Evolutionary conservation across 2,329 filamentous ascomycete species (phyloP), one percentile per base, ranked within the genome.

Genomic region (Colletotrichum ledebouriae): DNA sequence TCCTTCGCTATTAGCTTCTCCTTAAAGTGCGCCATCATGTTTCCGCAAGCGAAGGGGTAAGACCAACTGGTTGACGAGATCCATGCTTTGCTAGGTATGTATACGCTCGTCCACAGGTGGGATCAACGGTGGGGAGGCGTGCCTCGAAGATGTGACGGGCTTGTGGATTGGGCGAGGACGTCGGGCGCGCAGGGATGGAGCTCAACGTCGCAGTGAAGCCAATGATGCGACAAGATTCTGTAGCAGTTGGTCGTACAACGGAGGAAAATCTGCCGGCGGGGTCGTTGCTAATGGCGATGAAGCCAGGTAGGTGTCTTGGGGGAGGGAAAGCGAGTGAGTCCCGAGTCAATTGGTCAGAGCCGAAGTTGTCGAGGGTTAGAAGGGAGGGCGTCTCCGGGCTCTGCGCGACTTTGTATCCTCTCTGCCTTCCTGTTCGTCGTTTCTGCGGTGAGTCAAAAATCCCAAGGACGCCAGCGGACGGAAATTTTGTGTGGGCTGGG

Each of bases 1-100:
- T 71, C 60, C 47, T 59, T 65, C 25, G 47, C 47, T 17, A 53
- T 70, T 46, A 70, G 70, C 67, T 68, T 53, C 34, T 61, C 70
- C 68, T 29, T 52, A 64, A 64, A 69, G 64, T 33, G 52, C 25
- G 46, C 44, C 63, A 67, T 71, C 66, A 37, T 56, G 62, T 33
- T 58, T 13, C 25, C 41, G 7, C 29, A 4, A 34, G 29, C 25
- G 53, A 56, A 57, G 61, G 64, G 62, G 60, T 59, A 53, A 41
- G 63, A 83, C 83, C 73, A 73, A 86, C 85, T 83, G 83, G 77
- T 86, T 84, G 68, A 87, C 83, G 70, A 85, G 77, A 82, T 87
- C 85, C 84, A 87, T 86, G 73, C 67, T 60, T 47, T 67, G 59
- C 59, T 63, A 57, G 39, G 47, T 69, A 56, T 55, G 34, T 69